Conservation (phyloP, 441 rosid genomes). For the Capsella rubella region DNA sequence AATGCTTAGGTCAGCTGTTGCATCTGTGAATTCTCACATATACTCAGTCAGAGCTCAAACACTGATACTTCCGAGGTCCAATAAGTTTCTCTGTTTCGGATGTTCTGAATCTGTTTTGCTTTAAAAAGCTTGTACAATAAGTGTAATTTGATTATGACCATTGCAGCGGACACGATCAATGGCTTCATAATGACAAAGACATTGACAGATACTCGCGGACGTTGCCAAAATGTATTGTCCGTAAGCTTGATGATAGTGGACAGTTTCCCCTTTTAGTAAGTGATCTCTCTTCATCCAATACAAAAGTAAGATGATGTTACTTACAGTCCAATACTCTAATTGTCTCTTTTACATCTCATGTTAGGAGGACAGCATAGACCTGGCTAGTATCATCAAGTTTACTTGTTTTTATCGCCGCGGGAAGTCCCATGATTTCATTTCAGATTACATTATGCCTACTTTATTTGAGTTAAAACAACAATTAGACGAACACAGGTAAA, state of each 20-base stretch:
- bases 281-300: conserved; percentile 11
- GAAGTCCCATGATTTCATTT: conserved; percentile 49
- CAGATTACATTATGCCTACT: conserved; percentile 72
- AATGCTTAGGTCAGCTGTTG: conserved; percentile 33
- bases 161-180: conserved; percentile 61
- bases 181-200: conserved; percentile 54
- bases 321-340: not conserved
- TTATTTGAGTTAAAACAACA: conserved; percentile 52
- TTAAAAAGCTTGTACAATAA: not conserved
- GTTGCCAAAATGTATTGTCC: conserved; percentile 49
- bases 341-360: not conserved
- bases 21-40: conserved; percentile 34
- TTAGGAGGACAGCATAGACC: conserved; percentile 68
- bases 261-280: conserved; percentile 65
- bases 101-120: conserved; percentile 16
- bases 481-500: conserved; percentile 34
- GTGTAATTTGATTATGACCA: conserved; percentile 10
- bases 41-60: conserved; percentile 38
- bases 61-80: conserved; percentile 41
- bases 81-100: not conserved
- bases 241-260: conserved; percentile 51
- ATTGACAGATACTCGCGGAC: conserved; percentile 41
- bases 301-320: not conserved
- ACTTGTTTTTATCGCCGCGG: conserved; percentile 64
- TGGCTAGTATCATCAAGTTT: conserved; percentile 59